phyloP scores from a whole-genome alignment of 345 rosid genomes.

The Gossypium mustelinum region DNA sequence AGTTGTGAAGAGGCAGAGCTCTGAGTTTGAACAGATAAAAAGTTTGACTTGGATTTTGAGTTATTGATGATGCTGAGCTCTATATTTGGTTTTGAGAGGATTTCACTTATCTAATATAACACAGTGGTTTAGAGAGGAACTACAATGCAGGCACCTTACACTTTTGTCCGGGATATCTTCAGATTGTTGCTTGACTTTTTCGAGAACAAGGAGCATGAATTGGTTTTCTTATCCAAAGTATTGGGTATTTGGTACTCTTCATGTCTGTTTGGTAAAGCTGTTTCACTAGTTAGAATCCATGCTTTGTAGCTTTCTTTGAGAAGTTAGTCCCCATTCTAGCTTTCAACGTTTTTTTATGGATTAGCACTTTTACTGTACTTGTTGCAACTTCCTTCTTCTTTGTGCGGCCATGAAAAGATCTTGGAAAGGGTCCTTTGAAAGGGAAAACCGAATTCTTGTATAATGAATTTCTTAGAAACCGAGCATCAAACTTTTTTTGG shows the following conservation, averaged over 20 bases:
- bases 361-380: not conserved
- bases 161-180: not conserved
- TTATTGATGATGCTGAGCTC: not conserved
- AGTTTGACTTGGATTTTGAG: not conserved
- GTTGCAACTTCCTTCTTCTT: not conserved
- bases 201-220: not conserved
- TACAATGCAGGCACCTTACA: not conserved
- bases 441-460: not conserved
- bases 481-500: not conserved
- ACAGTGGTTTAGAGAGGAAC: not conserved
- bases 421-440: not conserved
- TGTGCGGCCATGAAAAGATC: not conserved
- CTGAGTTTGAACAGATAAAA: conserved; percentile 3
- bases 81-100: not conserved
- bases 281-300: not conserved
- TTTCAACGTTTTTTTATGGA: not conserved
- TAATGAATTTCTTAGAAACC: not conserved
- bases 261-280: not conserved
- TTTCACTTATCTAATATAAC: not conserved
- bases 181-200: not conserved
- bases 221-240: not conserved
- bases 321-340: not conserved
- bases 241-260: not conserved
- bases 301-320: not conserved
- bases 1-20: conserved; percentile 20